Evolutionary conservation across 2,329 filamentous ascomycete genomes (phyloP).

Genomic region (Monilinia fructicola): DNA sequence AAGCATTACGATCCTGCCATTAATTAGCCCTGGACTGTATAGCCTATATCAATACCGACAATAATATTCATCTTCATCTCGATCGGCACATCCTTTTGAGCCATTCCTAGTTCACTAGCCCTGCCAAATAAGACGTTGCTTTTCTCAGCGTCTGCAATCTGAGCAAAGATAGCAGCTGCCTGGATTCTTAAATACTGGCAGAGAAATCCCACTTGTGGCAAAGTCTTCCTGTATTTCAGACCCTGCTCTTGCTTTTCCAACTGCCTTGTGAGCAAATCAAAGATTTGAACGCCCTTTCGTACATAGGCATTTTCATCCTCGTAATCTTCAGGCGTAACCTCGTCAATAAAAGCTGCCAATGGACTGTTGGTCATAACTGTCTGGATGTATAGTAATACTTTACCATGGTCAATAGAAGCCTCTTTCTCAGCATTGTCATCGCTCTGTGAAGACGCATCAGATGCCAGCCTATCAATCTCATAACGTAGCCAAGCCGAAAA

Average conservation of each 20-base stretch:
- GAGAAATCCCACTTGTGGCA: slow-evolving; percentile 64
- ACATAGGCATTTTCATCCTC: slow-evolving; percentile 48
- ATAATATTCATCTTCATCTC: slow-evolving; percentile 36
- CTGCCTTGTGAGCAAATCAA: slow-evolving; percentile 47
- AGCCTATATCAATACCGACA: slow-evolving; percentile 27
- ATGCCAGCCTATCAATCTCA: slow-evolving; percentile 75
- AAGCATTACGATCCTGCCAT: slow-evolving; percentile 28
- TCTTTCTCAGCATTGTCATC: slow-evolving; percentile 79
- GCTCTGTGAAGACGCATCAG: slow-evolving; percentile 56
- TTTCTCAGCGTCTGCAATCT: slow-evolving; percentile 68
- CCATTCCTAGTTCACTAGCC: slow-evolving; percentile 38
- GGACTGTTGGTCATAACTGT: slow-evolving; percentile 66
- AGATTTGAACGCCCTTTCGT: slow-evolving; percentile 48
- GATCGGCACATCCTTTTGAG: slow-evolving; percentile 28
- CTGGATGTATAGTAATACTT: slow-evolving; percentile 76
- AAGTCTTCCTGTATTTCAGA: slow-evolving; percentile 47
- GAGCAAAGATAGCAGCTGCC: slow-evolving; percentile 61
- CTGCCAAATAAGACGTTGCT: slow-evolving; percentile 67
- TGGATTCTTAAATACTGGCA: slow-evolving; percentile 57
- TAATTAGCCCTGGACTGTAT: slow-evolving; percentile 7
- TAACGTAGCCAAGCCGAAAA: slow-evolving; percentile 85
- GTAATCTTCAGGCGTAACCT: slow-evolving; percentile 52
- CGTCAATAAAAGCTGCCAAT: slow-evolving; percentile 60
- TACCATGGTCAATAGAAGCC: slow-evolving; percentile 68
- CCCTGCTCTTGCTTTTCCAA: slow-evolving; percentile 37